Percentiles rank a stretch among this genome's conserved stretches.
Conservation (phyloP, 495 filamentous ascomycete genomes). For the Podospora pseudopauciseta region DNA sequence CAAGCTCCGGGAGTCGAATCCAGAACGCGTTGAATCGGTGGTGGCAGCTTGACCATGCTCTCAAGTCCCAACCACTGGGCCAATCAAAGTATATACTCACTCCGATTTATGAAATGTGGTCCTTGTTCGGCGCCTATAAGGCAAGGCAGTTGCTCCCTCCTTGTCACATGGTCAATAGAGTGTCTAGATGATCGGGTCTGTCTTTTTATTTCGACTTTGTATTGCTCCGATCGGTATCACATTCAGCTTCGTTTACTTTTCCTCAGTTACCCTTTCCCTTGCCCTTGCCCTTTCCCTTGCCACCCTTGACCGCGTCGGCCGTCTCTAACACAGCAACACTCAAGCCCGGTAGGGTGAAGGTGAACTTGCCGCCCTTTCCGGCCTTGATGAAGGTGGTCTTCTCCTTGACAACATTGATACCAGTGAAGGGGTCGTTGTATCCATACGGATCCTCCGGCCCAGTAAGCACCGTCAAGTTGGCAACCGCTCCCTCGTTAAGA, state of each 20-base stretch:
- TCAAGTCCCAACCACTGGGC: background rate
- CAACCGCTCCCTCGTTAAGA: slow-evolving; percentile 40
- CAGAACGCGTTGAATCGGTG: background rate
- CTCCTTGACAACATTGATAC: slow-evolving; percentile 39
- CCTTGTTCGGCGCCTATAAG: background rate
- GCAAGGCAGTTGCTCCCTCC: background rate
- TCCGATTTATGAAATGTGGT: background rate
- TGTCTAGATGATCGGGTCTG: background rate
- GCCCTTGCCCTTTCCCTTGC: background rate
- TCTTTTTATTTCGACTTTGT: background rate
- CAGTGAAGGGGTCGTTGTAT: slow-evolving; percentile 36
- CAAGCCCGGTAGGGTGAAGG: slow-evolving; percentile 47
- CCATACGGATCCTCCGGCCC: slow-evolving; percentile 47
- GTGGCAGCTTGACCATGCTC: background rate
- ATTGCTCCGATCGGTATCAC: background rate
- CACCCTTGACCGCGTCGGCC: background rate
- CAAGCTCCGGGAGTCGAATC: background rate
- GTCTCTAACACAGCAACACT: slow-evolving; percentile 52
- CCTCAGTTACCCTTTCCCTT: background rate
- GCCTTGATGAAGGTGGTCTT: slow-evolving; percentile 43
- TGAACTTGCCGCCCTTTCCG: slow-evolving; percentile 43
- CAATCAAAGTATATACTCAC: background rate
- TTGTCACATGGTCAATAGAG: background rate
- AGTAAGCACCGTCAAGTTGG: slow-evolving; percentile 56
- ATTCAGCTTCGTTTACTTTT: background rate